Conservation (phyloP, 1,139 yeast species). For the Yamadazyma conglobata region DNA sequence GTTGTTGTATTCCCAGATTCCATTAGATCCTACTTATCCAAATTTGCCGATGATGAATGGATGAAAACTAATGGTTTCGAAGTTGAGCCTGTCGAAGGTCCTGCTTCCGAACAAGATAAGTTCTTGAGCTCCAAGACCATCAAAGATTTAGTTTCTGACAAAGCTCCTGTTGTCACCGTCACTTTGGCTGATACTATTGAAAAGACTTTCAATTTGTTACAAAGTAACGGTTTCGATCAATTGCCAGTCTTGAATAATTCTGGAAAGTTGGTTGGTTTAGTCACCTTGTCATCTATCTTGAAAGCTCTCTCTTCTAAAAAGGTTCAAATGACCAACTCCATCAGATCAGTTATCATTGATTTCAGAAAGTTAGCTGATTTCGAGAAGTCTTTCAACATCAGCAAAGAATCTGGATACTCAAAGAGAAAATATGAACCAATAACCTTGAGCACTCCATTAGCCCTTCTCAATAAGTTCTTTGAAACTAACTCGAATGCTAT, state of each 20-base stretch:
- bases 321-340: conserved; percentile 57
- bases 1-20: conserved; percentile 88
- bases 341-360: conserved; percentile 64
- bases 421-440: conserved; percentile 67
- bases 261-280: conserved; percentile 71
- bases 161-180: conserved; percentile 82
- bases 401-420: conserved; percentile 57
- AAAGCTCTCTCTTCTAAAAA: conserved; percentile 64
- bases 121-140: conserved; percentile 50
- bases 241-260: conserved; percentile 64
- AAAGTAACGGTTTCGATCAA: conserved; percentile 81
- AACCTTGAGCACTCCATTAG: conserved; percentile 64
- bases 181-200: conserved; percentile 58
- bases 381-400: conserved; percentile 62
- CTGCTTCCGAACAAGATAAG: conserved; percentile 49
- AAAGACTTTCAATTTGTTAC: conserved; percentile 67
- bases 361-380: conserved; percentile 71
- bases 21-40: conserved; percentile 80
- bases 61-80: conserved; percentile 74
- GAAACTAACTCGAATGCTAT: conserved; percentile 86
- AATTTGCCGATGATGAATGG: conserved; percentile 92
- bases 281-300: conserved; percentile 72
- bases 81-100: conserved; percentile 42
- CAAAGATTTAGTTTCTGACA: conserved; percentile 56
- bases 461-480: conserved; percentile 72